A percentile compares a stretch with the other conserved stretches of the same genome.
Evolutionary conservation across 768 basidiomycete genomes (phyloP).

Genomic region (Cyclocybe aegerita): DNA sequence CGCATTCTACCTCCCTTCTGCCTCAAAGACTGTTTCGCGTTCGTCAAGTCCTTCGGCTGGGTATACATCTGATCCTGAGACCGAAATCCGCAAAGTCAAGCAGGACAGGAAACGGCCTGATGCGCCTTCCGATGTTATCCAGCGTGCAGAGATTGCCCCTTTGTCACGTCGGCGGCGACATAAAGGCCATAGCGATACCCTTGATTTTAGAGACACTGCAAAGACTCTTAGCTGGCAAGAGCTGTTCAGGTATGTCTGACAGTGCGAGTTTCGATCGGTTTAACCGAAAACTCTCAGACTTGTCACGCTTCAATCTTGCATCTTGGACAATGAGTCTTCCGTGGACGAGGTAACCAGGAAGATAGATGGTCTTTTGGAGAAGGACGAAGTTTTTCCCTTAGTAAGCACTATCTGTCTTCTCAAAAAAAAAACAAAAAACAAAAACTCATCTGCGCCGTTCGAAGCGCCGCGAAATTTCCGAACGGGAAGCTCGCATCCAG

Average conservation of each 20-base stretch:
- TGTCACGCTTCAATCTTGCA: conserved; percentile 49
- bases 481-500: conserved; percentile 57
- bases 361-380: conserved; percentile 46
- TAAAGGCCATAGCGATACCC: conserved; percentile 16
- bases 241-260: conserved; percentile 54
- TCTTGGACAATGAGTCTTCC: conserved; percentile 49
- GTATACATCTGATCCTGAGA: conserved; percentile 75
- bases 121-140: conserved; percentile 7
- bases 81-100: conserved; percentile 42
- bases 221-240: conserved; percentile 67
- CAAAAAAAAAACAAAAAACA: conserved; percentile 8
- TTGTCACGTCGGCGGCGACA: conserved; percentile 33
- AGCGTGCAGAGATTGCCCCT: conserved; percentile 15
- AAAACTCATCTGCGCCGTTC: conserved; percentile 18
- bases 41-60: conserved; percentile 59
- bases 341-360: conserved; percentile 46
- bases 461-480: conserved; percentile 69
- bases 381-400: conserved; percentile 36
- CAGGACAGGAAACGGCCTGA: conserved; percentile 22
- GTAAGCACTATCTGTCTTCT: conserved; percentile 33
- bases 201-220: conserved; percentile 12
- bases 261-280: conserved; percentile 22
- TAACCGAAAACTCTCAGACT: conserved; percentile 35
- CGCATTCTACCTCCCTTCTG: conserved; percentile 56
- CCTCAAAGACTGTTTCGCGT: conserved; percentile 31